These are phyloP conservation scores for Biscogniauxia marginata DNA, from an alignment of 2,329 filamentous ascomycete species.

Conservation along the genomic window DNA sequence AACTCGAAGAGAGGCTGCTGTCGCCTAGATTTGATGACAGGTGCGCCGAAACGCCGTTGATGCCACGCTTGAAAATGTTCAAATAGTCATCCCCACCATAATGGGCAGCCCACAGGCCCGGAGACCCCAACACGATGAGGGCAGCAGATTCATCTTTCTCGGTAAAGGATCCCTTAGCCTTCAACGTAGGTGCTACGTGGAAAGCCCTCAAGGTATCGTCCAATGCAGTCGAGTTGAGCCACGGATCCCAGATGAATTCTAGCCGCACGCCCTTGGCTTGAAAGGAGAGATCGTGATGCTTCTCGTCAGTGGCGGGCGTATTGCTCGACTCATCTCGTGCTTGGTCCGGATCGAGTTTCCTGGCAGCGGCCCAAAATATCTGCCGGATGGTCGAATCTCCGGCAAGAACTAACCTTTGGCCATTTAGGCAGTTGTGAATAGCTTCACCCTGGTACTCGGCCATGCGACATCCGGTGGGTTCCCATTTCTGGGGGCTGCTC, in stretches of 20 bases:
- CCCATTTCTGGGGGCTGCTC: constrained; percentile 45
- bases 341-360: constrained; percentile 43
- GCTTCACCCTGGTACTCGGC: constrained; percentile 53
- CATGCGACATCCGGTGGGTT: constrained; percentile 59
- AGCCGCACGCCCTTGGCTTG: constrained; percentile 45
- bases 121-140: constrained; percentile 51
- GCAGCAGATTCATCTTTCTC: constrained; percentile 36
- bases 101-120: constrained; percentile 54
- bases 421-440: constrained; percentile 50
- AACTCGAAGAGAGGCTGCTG: constrained; percentile 17
- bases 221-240: constrained; percentile 50
- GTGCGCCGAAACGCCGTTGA: constrained; percentile 44
- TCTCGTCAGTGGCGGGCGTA: constrained; percentile 34
- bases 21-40: constrained; percentile 26
- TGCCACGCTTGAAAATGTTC: constrained; percentile 43
- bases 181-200: constrained; percentile 15
- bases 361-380: constrained; percentile 57
- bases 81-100: constrained; percentile 47
- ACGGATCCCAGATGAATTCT: constrained; percentile 63
- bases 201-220: constrained; percentile 41
- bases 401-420: constrained; percentile 54
- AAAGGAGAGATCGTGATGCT: constrained; percentile 46
- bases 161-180: constrained; percentile 14
- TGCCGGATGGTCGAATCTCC: constrained; percentile 61
- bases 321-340: constrained; percentile 36